Conservation (phyloP, 345 rosid genomes). For the Citrus unshiu region DNA sequence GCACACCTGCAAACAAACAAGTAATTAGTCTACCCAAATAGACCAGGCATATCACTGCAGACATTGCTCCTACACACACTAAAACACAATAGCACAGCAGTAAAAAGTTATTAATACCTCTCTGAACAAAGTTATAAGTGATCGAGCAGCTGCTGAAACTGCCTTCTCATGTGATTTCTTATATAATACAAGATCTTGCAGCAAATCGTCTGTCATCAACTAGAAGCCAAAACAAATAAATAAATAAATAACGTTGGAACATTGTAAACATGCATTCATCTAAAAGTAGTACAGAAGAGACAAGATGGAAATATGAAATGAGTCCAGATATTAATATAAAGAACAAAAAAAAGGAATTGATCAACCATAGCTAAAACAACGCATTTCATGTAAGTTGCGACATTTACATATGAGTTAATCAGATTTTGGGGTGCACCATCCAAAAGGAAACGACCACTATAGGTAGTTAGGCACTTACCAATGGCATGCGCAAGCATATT, state of each 20-base stretch:
- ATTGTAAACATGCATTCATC: not conserved
- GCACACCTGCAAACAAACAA: slow-evolving; percentile 51
- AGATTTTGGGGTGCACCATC: not conserved
- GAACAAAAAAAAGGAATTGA: not conserved
- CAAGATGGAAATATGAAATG: not conserved
- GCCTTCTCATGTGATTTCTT: slow-evolving; percentile 92
- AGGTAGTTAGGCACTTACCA: slow-evolving; percentile 44
- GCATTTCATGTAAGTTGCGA: not conserved
- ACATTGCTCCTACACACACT: not conserved
- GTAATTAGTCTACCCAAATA: slow-evolving; percentile 1
- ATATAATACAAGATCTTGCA: slow-evolving; percentile 90
- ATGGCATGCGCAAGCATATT: slow-evolving; percentile 87
- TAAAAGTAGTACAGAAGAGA: not conserved
- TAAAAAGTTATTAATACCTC: slow-evolving; percentile 49
- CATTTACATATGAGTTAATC: not conserved
- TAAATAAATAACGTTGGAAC: not conserved
- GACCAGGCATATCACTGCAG: not conserved
- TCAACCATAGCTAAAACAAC: not conserved
- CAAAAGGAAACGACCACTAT: not conserved
- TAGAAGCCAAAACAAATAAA: slow-evolving; percentile 28
- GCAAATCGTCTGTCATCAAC: slow-evolving; percentile 95
- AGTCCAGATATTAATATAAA: not conserved
- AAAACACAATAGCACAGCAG: not conserved
- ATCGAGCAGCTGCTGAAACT: slow-evolving; percentile 77
- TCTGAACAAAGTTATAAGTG: slow-evolving; percentile 86